Conservation (phyloP, 1,284 basidiomycete species). For the Leccinum variabile region DNA sequence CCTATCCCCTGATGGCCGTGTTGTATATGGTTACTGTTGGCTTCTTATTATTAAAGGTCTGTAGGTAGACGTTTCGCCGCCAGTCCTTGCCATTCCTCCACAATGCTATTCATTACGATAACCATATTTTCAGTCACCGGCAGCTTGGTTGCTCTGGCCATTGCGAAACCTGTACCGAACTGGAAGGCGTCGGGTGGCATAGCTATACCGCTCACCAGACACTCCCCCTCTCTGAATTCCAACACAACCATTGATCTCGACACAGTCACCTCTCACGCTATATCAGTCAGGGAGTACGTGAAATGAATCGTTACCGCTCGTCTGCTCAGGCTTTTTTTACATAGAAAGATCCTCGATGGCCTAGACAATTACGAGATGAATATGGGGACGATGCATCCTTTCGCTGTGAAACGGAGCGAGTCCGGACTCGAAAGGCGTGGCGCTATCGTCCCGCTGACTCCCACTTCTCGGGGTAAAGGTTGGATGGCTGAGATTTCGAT, state of each 20-base stretch:
- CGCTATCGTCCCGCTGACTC: background rate
- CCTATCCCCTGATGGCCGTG: background rate
- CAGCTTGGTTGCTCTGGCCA: background rate
- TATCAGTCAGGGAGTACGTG: background rate
- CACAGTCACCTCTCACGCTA: background rate
- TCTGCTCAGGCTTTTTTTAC: background rate
- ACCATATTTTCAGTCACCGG: background rate
- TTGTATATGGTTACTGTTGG: background rate
- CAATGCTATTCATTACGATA: background rate
- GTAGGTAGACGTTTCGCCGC: background rate
- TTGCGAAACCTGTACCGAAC: background rate
- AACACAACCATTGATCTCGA: background rate
- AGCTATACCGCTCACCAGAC: too few species aligned
- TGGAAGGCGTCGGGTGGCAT: background rate
- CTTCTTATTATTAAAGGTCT: background rate
- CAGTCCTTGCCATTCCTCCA: background rate
- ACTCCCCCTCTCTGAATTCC: background rate
- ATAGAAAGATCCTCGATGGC: background rate
- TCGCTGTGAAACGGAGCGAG: background rate
- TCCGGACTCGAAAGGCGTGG: background rate
- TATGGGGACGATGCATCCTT: background rate
- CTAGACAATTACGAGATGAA: background rate
- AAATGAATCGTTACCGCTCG: background rate
- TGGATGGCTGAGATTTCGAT: background rate
- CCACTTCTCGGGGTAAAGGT: too few species aligned